Conservation (phyloP, 2,329 filamentous ascomycete species). For the Ploettnerulaceae sp. region DNA sequence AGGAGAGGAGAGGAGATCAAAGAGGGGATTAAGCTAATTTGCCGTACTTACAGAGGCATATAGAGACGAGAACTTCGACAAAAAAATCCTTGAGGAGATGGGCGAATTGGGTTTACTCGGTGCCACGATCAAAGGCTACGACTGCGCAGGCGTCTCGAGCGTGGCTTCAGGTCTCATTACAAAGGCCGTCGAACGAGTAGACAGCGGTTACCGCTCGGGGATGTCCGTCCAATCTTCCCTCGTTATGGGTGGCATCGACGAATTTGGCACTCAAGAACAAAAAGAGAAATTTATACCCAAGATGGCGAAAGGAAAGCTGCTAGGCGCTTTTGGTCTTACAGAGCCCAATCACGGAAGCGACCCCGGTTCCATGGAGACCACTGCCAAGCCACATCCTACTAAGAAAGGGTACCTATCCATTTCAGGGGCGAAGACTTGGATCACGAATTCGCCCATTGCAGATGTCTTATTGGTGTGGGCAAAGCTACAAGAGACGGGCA, state of each 20-base stretch:
- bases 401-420: slow-evolving; percentile 78
- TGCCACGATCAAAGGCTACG: slow-evolving; percentile 81
- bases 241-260: slow-evolving; percentile 88
- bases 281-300: slow-evolving; percentile 78
- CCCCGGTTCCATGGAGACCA: slow-evolving; percentile 84
- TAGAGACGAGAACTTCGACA: slow-evolving; percentile 80
- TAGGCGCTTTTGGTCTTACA: slow-evolving; percentile 85
- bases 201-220: slow-evolving; percentile 85
- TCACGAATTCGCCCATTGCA: slow-evolving; percentile 87
- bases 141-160: slow-evolving; percentile 80
- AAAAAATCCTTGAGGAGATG: slow-evolving; percentile 84
- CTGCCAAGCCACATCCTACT: slow-evolving; percentile 75
- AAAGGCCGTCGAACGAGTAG: slow-evolving; percentile 82
- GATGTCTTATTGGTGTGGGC: slow-evolving; percentile 89
- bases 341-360: slow-evolving; percentile 93
- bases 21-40: slow-evolving; percentile 5
- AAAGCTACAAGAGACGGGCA: slow-evolving; percentile 83
- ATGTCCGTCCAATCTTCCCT: slow-evolving; percentile 92
- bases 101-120: slow-evolving; percentile 85
- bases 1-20: background rate
- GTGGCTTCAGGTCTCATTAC: slow-evolving; percentile 89
- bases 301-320: slow-evolving; percentile 75
- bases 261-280: slow-evolving; percentile 80
- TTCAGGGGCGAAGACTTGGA: slow-evolving; percentile 88
- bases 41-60: slow-evolving; percentile 61